A percentile compares a stretch with the other conserved stretches of the same genome.
phyloP scores from a whole-genome alignment of 2,329 filamentous ascomycete species.

The Alternaria sp. region DNA sequence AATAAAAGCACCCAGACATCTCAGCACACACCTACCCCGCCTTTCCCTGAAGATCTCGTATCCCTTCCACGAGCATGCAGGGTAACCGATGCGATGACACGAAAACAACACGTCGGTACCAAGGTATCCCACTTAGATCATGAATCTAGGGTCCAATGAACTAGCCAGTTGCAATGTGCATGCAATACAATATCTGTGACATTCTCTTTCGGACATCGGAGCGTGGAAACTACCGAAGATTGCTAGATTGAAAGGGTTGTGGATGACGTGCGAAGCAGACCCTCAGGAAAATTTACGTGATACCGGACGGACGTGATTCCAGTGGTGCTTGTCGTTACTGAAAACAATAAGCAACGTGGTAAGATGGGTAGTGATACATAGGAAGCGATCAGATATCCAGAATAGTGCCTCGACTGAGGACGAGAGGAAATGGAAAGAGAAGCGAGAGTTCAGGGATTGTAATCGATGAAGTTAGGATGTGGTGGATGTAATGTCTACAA shows the following conservation, averaged over 20 bases:
- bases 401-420: not conserved
- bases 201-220: not conserved
- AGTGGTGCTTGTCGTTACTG: not conserved
- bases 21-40: not conserved
- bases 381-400: not conserved
- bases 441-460: not conserved
- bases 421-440: not conserved
- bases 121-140: not conserved
- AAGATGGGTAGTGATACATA: not conserved
- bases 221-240: not conserved
- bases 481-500: not conserved
- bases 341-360: not conserved
- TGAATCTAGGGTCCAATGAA: not conserved
- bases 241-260: not conserved
- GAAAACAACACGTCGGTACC: not conserved
- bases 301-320: fast-evolving
- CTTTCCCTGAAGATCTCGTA: not conserved
- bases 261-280: not conserved
- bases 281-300: not conserved
- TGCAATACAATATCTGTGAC: not conserved
- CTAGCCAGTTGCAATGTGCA: not conserved
- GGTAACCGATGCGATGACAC: not conserved
- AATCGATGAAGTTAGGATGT: not conserved
- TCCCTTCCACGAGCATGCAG: not conserved
- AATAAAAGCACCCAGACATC: not conserved